Percentiles rank a stretch among this genome's conserved stretches.
Evolutionary conservation across 371 early-diverging fungal genomes (phyloP).

Genomic region (Mucor piriformis): DNA sequence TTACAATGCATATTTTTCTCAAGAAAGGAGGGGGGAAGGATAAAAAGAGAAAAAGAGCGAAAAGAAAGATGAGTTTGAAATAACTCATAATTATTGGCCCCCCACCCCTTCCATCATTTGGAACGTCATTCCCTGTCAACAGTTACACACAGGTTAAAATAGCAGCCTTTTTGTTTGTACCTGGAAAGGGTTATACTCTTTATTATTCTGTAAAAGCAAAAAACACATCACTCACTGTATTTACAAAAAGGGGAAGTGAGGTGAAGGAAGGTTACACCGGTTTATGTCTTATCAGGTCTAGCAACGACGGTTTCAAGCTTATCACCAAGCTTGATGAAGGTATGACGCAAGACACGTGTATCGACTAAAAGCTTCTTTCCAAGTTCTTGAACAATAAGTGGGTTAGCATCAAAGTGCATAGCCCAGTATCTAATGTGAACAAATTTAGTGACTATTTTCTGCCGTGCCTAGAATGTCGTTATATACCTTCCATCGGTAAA

Average conservation of each 20-base stretch:
- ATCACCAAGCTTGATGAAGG: constrained; percentile 74
- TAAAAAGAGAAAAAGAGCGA: background rate
- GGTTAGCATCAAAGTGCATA: constrained; percentile 83
- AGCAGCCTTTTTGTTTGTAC: too few species aligned
- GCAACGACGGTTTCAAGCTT: constrained; percentile 61
- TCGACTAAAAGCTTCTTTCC: constrained; percentile 68
- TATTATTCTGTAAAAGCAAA: too few species aligned
- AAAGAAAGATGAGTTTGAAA: background rate
- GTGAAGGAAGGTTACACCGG: background rate
- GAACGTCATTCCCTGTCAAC: background rate
- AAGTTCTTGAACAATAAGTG: constrained; percentile 60
- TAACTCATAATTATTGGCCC: too few species aligned
- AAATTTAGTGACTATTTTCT: background rate
- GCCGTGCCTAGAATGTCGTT: background rate
- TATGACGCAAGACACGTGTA: constrained; percentile 78
- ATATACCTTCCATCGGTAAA: constrained; percentile 63
- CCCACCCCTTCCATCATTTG: too few species aligned
- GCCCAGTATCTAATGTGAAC: constrained; percentile 61
- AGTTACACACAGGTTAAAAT: too few species aligned
- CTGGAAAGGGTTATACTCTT: too few species aligned
- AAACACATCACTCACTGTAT: background rate
- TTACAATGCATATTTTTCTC: background rate
- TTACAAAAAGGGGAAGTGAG: background rate
- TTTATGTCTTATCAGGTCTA: constrained; percentile 63
- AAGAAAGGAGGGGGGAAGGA: background rate